Base-by-base conservation (phyloP, 257 asterid species). In the Prunella vulgaris region DNA sequence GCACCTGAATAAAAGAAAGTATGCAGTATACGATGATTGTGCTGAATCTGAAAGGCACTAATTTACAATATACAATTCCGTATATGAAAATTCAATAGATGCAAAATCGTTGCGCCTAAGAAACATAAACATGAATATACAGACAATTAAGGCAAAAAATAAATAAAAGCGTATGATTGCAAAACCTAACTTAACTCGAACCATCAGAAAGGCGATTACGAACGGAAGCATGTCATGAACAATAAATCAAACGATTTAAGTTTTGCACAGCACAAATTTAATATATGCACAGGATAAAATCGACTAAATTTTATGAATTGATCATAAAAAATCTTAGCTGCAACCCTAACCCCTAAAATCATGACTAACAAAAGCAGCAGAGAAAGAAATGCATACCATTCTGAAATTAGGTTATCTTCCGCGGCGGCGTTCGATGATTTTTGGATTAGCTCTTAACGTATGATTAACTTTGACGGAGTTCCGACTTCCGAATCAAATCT, bases 361-460 rank as follows among this genome's bases (percentile, higher is more conserved):
- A 59, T 5, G 57, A 51, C 2, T 33, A 21, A 56, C n/a, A 48
- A 33, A 49, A 21, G 1, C 5, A 73, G 12, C 35, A 13, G 57
- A 56, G 8, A 25, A 24, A 27, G 13, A 70, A 66, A 22, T 17
- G 10, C 74, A n/a, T 27, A 81, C 85, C 85, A 81, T 81, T 18
- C 25, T 57, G 65, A 28, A 17, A 62, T 61, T 32, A 30, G 56
- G 22, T 71, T 70, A 76, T 60, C 61, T 18, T 27, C 69, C 24
- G 35, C 51, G 14, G 63, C 7, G 38, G 58, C 68, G 38, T 49
- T n/a, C 13, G 68, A 68, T 12, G 68, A 40, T 51, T 35, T 37
- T 62, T 71, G 15, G 44, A 27, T 25, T 4, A 78, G 46, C 66
- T 21, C 67, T 44, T 9, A 5, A n/a, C 52, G 52, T 44, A 5